Evolutionary conservation across 2,329 filamentous ascomycete species (phyloP), one percentile per base, ranked within the genome.

Genomic region (Talaromyces sp.): DNA sequence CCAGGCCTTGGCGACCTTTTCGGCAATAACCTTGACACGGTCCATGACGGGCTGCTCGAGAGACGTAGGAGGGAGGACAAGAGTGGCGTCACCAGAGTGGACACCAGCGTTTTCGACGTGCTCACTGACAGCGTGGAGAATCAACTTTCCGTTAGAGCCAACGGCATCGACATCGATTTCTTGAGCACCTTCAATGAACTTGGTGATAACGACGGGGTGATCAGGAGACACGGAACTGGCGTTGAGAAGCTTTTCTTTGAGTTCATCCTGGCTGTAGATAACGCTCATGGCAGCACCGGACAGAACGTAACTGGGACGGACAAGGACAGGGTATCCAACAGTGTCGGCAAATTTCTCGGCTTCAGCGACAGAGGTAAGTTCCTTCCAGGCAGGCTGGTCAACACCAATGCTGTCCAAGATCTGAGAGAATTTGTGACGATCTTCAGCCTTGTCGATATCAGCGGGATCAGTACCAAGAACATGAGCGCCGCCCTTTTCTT

Each of bases 231-330:
- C 95, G 65, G 89, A 89, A 77, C 89, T 90, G 61, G 95, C 95
- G 69, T 93, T 94, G 75, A 92, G 87, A 6, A 99, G 89, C 85
- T 98, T 98, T 69, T 97, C 91, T 82, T 96, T 92, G 65, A 99
- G 89, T 76, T 99, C 93, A 70, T 89, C 89, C 71, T 93, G 86
- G 78, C 89, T 91, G 76, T 88, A 89, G 74, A 99, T 97, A 72
- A 98, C 95, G 63, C 92, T 98, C 95, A 99, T 99, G 75, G 95
- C 95, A 71, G 95, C 95, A 77, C 95, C 95, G 38, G 95, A 98
- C 59, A 99, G 89, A 64, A 99, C 95, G 78, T 99, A 99, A 72
- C 88, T 92, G 59, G 95, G 95, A 67, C 95, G 92, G 69, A 98
- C 94, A 60, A 99, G 88, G 47, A 99, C 95, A 19, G 95, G 95